These are phyloP conservation scores for Scheffersomyces titani DNA, from an alignment of 1,139 yeast genomes.

Conservation along the genomic window DNA sequence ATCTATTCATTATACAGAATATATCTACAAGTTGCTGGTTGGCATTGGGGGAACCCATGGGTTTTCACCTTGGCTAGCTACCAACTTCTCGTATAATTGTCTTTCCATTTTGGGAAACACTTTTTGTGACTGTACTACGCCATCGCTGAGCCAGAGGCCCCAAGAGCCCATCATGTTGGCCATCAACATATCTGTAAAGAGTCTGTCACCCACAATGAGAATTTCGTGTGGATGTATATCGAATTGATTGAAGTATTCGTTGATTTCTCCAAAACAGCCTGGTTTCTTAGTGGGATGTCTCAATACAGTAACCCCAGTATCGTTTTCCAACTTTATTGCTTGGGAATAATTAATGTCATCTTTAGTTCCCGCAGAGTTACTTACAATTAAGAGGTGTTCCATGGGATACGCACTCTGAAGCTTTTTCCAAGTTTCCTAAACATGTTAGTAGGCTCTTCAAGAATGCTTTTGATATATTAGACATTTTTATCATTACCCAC, in stretches of 20 bases:
- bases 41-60: slow-evolving; percentile 34
- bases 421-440: slow-evolving; percentile 53
- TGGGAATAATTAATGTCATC: slow-evolving; percentile 66
- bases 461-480: neutral
- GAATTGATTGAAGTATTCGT: slow-evolving; percentile 53
- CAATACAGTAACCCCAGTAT: slow-evolving; percentile 76
- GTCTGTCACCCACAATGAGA: slow-evolving; percentile 85
- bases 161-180: slow-evolving; percentile 91
- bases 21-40: neutral
- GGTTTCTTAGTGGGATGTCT: slow-evolving; percentile 86
- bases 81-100: slow-evolving; percentile 34
- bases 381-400: slow-evolving; percentile 72
- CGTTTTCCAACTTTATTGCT: slow-evolving; percentile 63
- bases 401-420: slow-evolving; percentile 61
- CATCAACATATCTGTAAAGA: slow-evolving; percentile 90
- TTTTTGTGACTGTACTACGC: slow-evolving; percentile 61
- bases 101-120: slow-evolving; percentile 57
- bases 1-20: neutral
- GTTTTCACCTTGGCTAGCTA: slow-evolving; percentile 17
- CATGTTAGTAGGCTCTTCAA: slow-evolving; percentile 4
- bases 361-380: slow-evolving; percentile 91
- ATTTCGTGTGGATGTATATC: slow-evolving; percentile 63
- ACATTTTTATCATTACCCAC: neutral
- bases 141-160: slow-evolving; percentile 81
- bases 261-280: slow-evolving; percentile 76